A percentile compares a stretch with the other conserved stretches of the same genome.
These are phyloP conservation scores for Aspergillus pseudotamarii DNA, from an alignment of 2,329 filamentous ascomycete species.

Conservation along the genomic window DNA sequence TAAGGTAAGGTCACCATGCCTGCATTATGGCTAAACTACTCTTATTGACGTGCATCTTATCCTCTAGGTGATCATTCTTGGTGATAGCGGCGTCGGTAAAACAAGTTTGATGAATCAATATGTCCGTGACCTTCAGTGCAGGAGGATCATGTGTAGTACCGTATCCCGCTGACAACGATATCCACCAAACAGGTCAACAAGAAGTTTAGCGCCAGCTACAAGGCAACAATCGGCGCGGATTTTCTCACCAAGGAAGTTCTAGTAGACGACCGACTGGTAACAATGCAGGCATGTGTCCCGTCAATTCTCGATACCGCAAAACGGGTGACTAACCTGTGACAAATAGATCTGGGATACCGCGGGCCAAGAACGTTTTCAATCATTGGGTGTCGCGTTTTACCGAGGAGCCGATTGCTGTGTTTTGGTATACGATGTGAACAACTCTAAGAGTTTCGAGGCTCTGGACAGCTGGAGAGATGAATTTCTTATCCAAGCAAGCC, in stretches of 20 bases:
- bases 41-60: background rate
- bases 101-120: conserved; percentile 99
- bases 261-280: conserved; percentile 95
- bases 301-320: background rate
- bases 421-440: conserved; percentile 97
- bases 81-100: conserved; percentile 98
- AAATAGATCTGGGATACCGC: conserved; percentile 93
- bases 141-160: conserved; percentile 2
- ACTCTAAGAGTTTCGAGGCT: conserved; percentile 97
- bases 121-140: conserved; percentile 62
- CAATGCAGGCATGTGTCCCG: conserved; percentile 77
- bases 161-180: conserved; percentile 18
- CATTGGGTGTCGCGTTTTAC: conserved; percentile 95
- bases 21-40: background rate
- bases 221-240: conserved; percentile 97
- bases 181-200: conserved; percentile 81
- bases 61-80: conserved; percentile 91
- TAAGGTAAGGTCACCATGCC: conserved; percentile 63
- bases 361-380: conserved; percentile 96
- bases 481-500: conserved; percentile 95
- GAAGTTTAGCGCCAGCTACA: conserved; percentile 99
- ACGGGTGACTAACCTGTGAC: conserved; percentile 8
- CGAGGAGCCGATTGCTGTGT: conserved; percentile 97
- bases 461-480: conserved; percentile 98
- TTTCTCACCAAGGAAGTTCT: conserved; percentile 98